Percentiles rank a stretch among this genome's conserved stretches.
phyloP scores from a whole-genome alignment of 2,329 filamentous ascomycete species.

The Colletotrichum cereale region DNA sequence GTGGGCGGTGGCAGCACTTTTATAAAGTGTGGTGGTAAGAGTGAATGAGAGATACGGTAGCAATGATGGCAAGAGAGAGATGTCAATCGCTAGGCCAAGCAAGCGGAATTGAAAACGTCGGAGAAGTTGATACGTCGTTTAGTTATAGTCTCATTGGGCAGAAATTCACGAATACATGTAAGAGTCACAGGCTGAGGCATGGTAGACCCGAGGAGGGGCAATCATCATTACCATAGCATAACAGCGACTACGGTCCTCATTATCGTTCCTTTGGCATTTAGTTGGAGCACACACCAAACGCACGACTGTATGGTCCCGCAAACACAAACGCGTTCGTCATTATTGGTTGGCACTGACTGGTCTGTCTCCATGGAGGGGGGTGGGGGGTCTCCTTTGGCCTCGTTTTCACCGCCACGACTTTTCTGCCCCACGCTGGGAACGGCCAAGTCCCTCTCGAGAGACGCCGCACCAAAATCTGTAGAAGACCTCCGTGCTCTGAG shows the following conservation, averaged over 20 bases:
- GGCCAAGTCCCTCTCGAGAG: constrained; percentile 17
- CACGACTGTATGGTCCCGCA: constrained; percentile 14
- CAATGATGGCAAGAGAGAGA: background rate
- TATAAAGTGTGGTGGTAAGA: constrained; percentile 12
- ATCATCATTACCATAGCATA: constrained; percentile 9
- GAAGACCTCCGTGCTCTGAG: background rate
- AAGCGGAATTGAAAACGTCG: background rate
- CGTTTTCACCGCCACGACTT: constrained; percentile 27
- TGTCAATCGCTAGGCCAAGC: background rate
- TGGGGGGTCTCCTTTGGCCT: constrained; percentile 1
- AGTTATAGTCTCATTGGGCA: constrained; percentile 6
- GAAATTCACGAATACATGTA: constrained; percentile 6
- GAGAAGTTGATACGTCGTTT: background rate
- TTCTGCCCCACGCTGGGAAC: constrained; percentile 16
- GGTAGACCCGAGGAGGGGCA: constrained; percentile 20
- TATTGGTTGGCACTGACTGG: constrained; percentile 21
- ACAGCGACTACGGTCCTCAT: background rate
- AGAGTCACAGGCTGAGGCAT: constrained; percentile 23
- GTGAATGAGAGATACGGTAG: background rate
- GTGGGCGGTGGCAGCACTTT: constrained; percentile 28
- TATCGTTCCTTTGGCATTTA: background rate
- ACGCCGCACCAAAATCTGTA: background rate
- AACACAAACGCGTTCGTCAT: constrained; percentile 20
- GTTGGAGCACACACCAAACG: constrained; percentile 3
- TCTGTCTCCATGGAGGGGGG: background rate